Base-by-base conservation (phyloP, 139 green algal species). In the Chara braunii region DNA sequence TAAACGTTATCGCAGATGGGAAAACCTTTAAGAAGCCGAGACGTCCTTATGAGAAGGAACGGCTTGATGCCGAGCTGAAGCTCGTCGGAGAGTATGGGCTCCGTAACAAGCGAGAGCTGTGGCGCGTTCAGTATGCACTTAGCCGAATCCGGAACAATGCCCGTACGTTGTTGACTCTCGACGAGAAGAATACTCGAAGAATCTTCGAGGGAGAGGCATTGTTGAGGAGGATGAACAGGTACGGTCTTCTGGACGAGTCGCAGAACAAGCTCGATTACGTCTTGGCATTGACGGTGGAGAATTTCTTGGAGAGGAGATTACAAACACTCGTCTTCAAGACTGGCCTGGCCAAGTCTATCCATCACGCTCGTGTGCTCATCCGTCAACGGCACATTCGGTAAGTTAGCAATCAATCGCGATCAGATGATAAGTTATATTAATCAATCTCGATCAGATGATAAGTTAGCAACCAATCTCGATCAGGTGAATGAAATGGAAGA, bases 211-310 rank as follows among this genome's bases (percentile, higher is more conserved):
- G 93, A 43, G 82, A 95, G 43, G 77, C 72, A 7, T 62, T 83
- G n/a, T 50, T 83, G 65, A 53, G 72, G 43, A 85, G 91, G 70
- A 95, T 98, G 90, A 90, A 93, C 82, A 85, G 88, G 61, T 99
- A 99, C 63, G 94, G 92, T 44, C 85, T 98, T 55, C 84, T 99
- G 75, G 86, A 93, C 29, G 74, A 81, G 51, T 43, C 30, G 24
- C 89, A 98, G 85, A 89, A 95, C 84, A 95, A 97, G 84, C 85
- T 99, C 29, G 91, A 98, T 95, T 98, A 96, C 83, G 94, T 98
- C 68, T 85, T 99, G 52, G 86, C 94, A 9, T 80, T 99, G 66
- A 89, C 78, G 2, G 81, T 90, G 37, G 74, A 89, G 70, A 82
- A 89, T 56, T 93, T 95, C 81, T 61, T 95, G 70, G 88, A 94